These are phyloP conservation scores for Xylaria bambusicola DNA, from an alignment of 495 filamentous ascomycete species.

Conservation along the genomic window DNA sequence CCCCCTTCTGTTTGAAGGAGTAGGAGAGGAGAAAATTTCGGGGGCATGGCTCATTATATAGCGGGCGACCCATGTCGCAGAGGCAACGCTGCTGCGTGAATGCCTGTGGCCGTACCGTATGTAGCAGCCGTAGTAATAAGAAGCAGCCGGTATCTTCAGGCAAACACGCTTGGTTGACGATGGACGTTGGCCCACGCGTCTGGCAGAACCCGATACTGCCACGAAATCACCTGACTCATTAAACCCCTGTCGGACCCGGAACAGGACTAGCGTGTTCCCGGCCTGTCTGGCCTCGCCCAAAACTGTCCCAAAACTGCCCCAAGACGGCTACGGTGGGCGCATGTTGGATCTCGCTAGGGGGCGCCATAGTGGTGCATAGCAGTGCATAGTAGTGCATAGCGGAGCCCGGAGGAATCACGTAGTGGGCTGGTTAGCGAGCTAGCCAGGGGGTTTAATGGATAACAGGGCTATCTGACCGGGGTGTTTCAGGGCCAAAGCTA, in stretches of 20 bases:
- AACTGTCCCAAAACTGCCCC: too few species aligned
- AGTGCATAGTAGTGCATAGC: too few species aligned
- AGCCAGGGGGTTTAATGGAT: slow-evolving; percentile 20
- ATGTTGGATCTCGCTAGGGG: neutral
- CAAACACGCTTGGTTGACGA: slow-evolving; percentile 37
- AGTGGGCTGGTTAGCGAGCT: slow-evolving; percentile 13
- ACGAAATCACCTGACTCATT: slow-evolving; percentile 37
- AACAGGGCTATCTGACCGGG: slow-evolving; percentile 15
- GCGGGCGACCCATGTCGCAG: slow-evolving; percentile 30
- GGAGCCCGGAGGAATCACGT: slow-evolving; percentile 4
- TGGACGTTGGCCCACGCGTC: slow-evolving; percentile 37
- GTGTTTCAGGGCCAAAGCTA: neutral
- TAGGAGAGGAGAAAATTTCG: slow-evolving; percentile 20
- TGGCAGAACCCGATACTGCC: slow-evolving; percentile 28
- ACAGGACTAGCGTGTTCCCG: slow-evolving; percentile 23
- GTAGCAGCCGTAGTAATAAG: too few species aligned
- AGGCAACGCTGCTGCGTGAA: slow-evolving; percentile 17
- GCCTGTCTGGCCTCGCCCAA: slow-evolving; percentile 5
- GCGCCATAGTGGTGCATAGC: too few species aligned
- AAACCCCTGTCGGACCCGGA: neutral
- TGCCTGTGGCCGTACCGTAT: slow-evolving; percentile 19
- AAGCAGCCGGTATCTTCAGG: slow-evolving; percentile 23
- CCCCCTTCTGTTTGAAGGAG: neutral
- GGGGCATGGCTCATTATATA: slow-evolving; percentile 34
- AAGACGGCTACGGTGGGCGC: slow-evolving; percentile 12